Percentiles rank a stretch among this genome's conserved stretches.
Conservation (phyloP, 2,329 filamentous ascomycete genomes). For the Xylaria sp. region DNA sequence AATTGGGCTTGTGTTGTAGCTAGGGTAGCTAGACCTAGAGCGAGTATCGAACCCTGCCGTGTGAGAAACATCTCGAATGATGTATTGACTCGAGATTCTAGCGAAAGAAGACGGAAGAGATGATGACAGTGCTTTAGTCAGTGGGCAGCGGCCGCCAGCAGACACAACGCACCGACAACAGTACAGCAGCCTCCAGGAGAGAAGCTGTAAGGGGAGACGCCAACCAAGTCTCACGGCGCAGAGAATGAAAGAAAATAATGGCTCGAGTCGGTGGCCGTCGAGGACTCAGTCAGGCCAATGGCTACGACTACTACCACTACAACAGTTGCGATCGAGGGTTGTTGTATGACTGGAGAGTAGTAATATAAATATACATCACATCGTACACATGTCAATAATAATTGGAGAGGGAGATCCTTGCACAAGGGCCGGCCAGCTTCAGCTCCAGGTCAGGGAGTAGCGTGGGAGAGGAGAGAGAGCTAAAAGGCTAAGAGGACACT, state of each 20-base stretch:
- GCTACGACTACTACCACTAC: no score
- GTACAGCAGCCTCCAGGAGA: neutral
- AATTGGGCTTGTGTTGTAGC: constrained; percentile 64
- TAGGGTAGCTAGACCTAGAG: constrained; percentile 50
- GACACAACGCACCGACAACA: neutral
- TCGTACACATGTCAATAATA: no score
- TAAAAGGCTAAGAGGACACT: constrained; percentile 36
- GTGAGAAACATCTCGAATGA: constrained; percentile 52
- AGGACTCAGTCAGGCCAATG: neutral
- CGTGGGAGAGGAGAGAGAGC: neutral
- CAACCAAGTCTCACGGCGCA: no score
- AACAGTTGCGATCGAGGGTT: no score
- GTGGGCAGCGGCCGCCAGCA: neutral
- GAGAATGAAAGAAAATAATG: no score
- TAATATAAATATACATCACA: no score
- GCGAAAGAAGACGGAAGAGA: neutral
- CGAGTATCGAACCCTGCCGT: constrained; percentile 42
- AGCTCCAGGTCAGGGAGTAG: neutral
- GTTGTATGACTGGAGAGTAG: no score
- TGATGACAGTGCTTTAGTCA: constrained; percentile 4
- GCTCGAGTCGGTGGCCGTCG: neutral
- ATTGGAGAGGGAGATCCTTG: neutral
- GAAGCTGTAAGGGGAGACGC: constrained; percentile 14
- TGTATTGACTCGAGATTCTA: constrained; percentile 4
- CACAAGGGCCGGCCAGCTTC: neutral